Percentiles rank a stretch among this genome's conserved stretches.
phyloP scores from a whole-genome alignment of 2,329 filamentous ascomycete species.

The Pseudocercospora fijiensis region DNA sequence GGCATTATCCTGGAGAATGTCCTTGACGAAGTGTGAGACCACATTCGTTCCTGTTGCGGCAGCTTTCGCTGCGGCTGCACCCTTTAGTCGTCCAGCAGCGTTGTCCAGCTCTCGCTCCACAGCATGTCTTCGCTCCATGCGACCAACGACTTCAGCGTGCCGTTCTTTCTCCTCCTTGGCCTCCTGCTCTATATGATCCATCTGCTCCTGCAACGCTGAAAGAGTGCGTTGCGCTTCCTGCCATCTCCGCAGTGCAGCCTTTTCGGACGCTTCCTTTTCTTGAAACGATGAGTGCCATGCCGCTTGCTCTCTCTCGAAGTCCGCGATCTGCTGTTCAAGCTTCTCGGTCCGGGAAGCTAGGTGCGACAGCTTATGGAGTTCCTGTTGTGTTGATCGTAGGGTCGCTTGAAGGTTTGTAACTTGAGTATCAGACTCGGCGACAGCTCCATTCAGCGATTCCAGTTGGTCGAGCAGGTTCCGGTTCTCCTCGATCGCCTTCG shows the following conservation, averaged over 20 bases:
- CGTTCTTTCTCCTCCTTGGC: constrained; percentile 75
- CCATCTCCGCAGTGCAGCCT: constrained; percentile 78
- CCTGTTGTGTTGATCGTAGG: constrained; percentile 73
- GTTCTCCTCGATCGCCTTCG: constrained; percentile 78
- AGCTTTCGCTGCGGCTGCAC: constrained; percentile 70
- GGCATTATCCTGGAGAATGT: constrained; percentile 92
- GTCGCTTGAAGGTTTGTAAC: constrained; percentile 75
- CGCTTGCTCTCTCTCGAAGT: constrained; percentile 79
- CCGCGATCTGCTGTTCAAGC: constrained; percentile 75
- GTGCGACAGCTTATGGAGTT: constrained; percentile 70
- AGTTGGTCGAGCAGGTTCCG: constrained; percentile 76
- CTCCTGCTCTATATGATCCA: constrained; percentile 85
- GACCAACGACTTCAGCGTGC: constrained; percentile 74
- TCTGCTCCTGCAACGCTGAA: constrained; percentile 75
- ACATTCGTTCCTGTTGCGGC: constrained; percentile 62
- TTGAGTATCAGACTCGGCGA: constrained; percentile 75
- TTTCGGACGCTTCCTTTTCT: constrained; percentile 70
- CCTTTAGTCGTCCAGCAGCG: constrained; percentile 76
- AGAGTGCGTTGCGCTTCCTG: constrained; percentile 79
- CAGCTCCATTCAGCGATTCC: constrained; percentile 76
- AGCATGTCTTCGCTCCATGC: constrained; percentile 78
- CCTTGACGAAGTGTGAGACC: constrained; percentile 94
- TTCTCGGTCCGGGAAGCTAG: constrained; percentile 73
- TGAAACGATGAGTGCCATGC: constrained; percentile 66
- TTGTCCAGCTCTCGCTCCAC: constrained; percentile 80